Evolutionary conservation across 148 eudicot species (phyloP), one percentile per base, ranked within the genome.

Genomic region (Salicornia ramosissima): DNA sequence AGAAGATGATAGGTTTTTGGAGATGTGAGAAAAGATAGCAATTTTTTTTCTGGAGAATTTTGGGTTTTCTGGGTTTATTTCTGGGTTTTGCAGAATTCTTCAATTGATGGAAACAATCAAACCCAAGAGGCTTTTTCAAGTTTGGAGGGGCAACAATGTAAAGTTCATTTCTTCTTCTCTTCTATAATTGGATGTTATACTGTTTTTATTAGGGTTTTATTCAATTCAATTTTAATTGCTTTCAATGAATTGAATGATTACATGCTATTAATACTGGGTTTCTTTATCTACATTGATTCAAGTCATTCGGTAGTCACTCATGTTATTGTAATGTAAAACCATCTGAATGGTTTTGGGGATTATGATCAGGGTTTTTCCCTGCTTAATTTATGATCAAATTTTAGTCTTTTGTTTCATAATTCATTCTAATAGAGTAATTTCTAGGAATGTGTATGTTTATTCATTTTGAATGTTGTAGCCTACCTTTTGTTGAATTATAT

Each of bases 131-230:
- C 85, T 88, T 31, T 90, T 85, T 83, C 80, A 86, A 77, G 89
- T 79, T 67, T 88, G 96, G 96, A 88, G 76, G 75, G 96, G 96
- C 47, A 86, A 81, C 64, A 90, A 90, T 77, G 96, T 90, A 83
- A 77, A 74, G 62, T 59, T 31, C 54, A 14, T 59, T 24, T 67
- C 71, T 65, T n/a, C n/a, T 33, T 59, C 49, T 59, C 49, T 42
- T 18, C 14, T 6, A 6, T 2, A 64, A 31, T 69, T 70, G 12
- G 45, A 29, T 34, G 50, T 72, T 26, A 1, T 62, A 25, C 7
- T 71, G 61, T 71, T 60, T 67, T 39, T 69, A 39, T 56, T 22
- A 22, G 22, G 15, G 39, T 10, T 30, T 50, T n/a, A 5, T 49
- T 47, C 2, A 54, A 7, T 58, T 65, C 24, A 24, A 33, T 52